Base-by-base conservation (phyloP, 305 asterid genomes). In the Ilex paraguariensis region DNA sequence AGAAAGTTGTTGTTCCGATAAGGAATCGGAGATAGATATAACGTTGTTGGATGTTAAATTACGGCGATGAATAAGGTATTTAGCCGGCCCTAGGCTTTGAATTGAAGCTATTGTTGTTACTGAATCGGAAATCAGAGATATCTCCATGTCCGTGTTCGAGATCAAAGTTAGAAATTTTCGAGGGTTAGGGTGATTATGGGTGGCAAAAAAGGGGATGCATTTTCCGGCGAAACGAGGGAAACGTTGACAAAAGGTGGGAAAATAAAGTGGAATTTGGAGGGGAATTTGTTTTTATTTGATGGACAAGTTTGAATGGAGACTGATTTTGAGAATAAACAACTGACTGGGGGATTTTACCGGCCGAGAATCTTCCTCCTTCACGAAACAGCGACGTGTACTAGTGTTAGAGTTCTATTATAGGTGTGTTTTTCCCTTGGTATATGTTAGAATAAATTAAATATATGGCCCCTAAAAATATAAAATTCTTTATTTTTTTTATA, bases 121-220 rank as follows among this genome's bases (percentile, higher is more conserved):
- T 3, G 89, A 59, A 49, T 91, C 94, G 68, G 94, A 78, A 4
- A 88, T 63, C 44, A 83, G 54, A 42, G 82, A 49, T 62, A 86
- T 57, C 54, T 86, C 98, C 98, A 91, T 91, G 17, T 69, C 51
- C 67, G 33, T 51, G 8, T 33, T 30, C 59, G 71, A 65, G 77
- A 78, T 21, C 28, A 21, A 21, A 21, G 71, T 59, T 71, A 5
- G 77, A 71, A 61, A 12, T 61, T 48, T 58, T 44, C 28, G 66
- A 33, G 66, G 60, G 14, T 15, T 11, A 32, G 8, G 15, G 10
- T 4, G 39, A 31, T 28, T 46, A 11, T 28, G 5, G 36, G 10
- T 49, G 31, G 69, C 59, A 44, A 59, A 61, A 39, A 40, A 40
- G 69, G 68, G 69, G 60, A 7, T 66, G 73, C 66, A 10, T 46